A percentile compares a stretch with the other conserved stretches of the same genome.
Conservation (phyloP, 2,329 filamentous ascomycete genomes). For the Diaporthe citri region DNA sequence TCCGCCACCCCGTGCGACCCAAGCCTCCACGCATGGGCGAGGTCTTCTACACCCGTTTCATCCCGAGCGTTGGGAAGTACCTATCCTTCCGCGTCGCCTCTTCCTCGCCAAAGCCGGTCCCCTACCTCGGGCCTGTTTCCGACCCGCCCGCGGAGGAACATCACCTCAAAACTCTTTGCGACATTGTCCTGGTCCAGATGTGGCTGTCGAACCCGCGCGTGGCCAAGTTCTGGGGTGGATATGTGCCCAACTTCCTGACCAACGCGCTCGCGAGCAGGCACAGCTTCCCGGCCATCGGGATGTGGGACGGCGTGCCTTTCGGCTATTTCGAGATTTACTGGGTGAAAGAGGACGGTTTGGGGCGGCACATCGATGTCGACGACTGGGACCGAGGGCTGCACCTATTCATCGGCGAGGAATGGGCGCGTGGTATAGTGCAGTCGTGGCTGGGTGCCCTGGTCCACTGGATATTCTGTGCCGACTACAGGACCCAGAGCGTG, state of each 20-base stretch:
- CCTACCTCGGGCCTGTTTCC: slow-evolving; percentile 72
- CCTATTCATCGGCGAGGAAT: slow-evolving; percentile 90
- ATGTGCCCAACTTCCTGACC: slow-evolving; percentile 75
- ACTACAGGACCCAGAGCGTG: slow-evolving; percentile 84
- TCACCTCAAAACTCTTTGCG: slow-evolving; percentile 61
- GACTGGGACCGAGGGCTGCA: slow-evolving; percentile 93
- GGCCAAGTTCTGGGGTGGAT: slow-evolving; percentile 84
- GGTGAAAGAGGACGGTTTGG: slow-evolving; percentile 91
- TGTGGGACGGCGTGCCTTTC: slow-evolving; percentile 96
- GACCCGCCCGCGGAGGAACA: slow-evolving; percentile 51
- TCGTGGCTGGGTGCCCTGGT: slow-evolving; percentile 87
- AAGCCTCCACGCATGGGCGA: slow-evolving; percentile 93
- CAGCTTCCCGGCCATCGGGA: slow-evolving; percentile 90
- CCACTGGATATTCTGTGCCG: slow-evolving; percentile 85
- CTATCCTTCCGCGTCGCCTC: slow-evolving; percentile 90
- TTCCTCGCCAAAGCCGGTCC: slow-evolving; percentile 71
- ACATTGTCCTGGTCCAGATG: slow-evolving; percentile 75
- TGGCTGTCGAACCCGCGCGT: slow-evolving; percentile 94
- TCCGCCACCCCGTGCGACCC: slow-evolving; percentile 87
- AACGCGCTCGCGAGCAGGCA: slow-evolving; percentile 75
- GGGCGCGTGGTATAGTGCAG: slow-evolving; percentile 85
- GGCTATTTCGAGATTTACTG: slow-evolving; percentile 99
- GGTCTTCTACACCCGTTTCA: slow-evolving; percentile 88
- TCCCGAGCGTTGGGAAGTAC: slow-evolving; percentile 85
- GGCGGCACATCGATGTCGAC: slow-evolving; percentile 74